A percentile compares a stretch with the other conserved stretches of the same genome.
phyloP scores from a whole-genome alignment of 352 stramenopile species.

The Halophytophthora batemanensis region DNA sequence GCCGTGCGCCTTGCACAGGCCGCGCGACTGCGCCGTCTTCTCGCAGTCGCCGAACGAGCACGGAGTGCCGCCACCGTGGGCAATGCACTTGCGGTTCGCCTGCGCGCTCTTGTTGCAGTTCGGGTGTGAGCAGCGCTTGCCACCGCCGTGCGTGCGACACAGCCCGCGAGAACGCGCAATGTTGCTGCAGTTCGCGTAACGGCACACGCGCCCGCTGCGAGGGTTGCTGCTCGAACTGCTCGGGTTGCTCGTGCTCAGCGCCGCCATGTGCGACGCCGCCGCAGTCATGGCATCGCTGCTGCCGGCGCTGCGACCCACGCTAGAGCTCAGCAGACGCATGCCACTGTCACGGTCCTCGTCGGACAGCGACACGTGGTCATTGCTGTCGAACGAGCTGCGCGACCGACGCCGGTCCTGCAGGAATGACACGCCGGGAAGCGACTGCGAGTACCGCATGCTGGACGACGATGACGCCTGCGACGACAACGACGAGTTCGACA shows the following conservation, averaged over 20 bases:
- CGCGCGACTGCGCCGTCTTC: conserved; percentile 84
- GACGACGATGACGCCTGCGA: conserved; percentile 26
- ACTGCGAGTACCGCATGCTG: conserved; percentile 60
- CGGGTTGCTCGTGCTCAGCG: conserved; percentile 18
- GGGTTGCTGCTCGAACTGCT: conserved; percentile 8
- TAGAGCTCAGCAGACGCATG: conserved; percentile 74
- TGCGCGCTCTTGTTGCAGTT: conserved; percentile 87
- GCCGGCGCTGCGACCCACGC: conserved; percentile 44
- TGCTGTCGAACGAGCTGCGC: conserved; percentile 65
- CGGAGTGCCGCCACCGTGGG: conserved; percentile 77
- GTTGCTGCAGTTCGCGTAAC: conserved; percentile 84
- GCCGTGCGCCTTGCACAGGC: conserved; percentile 82
- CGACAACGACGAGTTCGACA: conserved; percentile 45
- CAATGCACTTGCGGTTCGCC: conserved; percentile 87
- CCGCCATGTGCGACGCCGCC: conserved; percentile 15
- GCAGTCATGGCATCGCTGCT: conserved; percentile 35
- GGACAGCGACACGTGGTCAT: conserved; percentile 58
- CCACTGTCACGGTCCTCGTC: conserved; percentile 68
- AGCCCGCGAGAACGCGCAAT: conserved; percentile 76
- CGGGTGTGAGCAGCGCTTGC: conserved; percentile 78
- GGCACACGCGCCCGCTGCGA: conserved; percentile 72
- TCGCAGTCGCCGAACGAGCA: conserved; percentile 85
- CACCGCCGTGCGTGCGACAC: conserved; percentile 72
- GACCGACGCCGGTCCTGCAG: conserved; percentile 46
- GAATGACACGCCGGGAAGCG: conserved; percentile 60